A percentile compares a stretch with the other conserved stretches of the same genome.
Evolutionary conservation across 176 grass and related monocot genomes (phyloP).

Genomic region (Avena sativa): DNA sequence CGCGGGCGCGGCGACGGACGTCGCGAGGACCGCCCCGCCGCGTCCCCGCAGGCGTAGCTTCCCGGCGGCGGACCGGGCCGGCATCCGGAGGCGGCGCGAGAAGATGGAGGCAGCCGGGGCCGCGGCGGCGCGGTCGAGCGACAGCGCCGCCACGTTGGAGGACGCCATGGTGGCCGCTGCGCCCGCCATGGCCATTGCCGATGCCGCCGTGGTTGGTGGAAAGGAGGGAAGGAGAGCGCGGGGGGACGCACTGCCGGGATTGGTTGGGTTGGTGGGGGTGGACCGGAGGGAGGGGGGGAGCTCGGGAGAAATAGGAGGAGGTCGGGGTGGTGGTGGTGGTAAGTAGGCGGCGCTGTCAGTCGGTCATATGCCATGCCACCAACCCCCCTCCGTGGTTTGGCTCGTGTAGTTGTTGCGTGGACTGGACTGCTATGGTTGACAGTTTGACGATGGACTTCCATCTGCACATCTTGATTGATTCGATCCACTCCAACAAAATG

Average conservation of each 20-base stretch:
- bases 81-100: conserved; percentile 37
- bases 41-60: conserved; percentile 14
- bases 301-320: conserved; percentile 42
- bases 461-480: no score
- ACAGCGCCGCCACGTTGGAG: conserved; percentile 36
- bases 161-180: conserved; percentile 26
- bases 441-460: no score
- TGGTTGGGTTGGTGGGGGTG: conserved; percentile 36
- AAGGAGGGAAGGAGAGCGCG: conserved; percentile 11
- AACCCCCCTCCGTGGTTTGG: no score
- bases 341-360: no score
- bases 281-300: background rate
- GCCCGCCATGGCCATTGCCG: background rate
- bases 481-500: no score
- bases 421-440: no score
- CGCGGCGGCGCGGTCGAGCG: conserved; percentile 40
- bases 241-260: background rate
- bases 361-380: no score
- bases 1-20: conserved; percentile 57
- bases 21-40: conserved; percentile 1
- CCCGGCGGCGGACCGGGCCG: conserved; percentile 12
- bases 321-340: background rate
- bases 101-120: conserved; percentile 1
- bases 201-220: background rate
- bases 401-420: no score